phyloP scores from a whole-genome alignment of 2,329 filamentous ascomycete species.

The Fusarium sp. region DNA sequence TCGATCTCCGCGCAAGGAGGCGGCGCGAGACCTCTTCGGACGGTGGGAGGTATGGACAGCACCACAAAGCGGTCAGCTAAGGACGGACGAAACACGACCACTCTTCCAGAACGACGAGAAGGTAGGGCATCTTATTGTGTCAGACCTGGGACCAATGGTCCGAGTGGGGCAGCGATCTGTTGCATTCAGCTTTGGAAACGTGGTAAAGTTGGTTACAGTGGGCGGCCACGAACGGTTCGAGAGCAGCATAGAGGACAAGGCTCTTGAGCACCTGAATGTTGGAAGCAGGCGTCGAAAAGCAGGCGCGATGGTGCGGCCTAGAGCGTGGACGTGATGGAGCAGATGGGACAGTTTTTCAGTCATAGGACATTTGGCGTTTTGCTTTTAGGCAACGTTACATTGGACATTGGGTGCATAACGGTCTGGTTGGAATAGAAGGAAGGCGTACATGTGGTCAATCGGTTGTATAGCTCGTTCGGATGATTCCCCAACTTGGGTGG shows the following conservation, averaged over 20 bases:
- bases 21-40: conserved; percentile 44
- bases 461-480: conserved; percentile 21
- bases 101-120: conserved; percentile 56
- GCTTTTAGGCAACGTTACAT: not conserved
- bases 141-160: conserved; percentile 72
- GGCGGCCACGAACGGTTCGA: conserved; percentile 74
- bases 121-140: conserved; percentile 71
- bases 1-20: conserved; percentile 43
- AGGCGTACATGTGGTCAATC: conserved; percentile 34
- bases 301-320: conserved; percentile 36
- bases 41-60: conserved; percentile 69
- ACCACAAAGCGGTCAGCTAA: conserved; percentile 57
- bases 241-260: conserved; percentile 46
- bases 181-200: conserved; percentile 78
- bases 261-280: conserved; percentile 50
- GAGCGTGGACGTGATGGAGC: conserved; percentile 38
- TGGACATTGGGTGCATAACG: conserved; percentile 14
- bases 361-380: conserved; percentile 9
- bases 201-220: conserved; percentile 76
- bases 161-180: conserved; percentile 73
- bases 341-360: not conserved
- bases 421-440: conserved; percentile 27
- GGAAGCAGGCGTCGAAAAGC: conserved; percentile 55
- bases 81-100: conserved; percentile 59
- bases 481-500: conserved; percentile 5